A percentile compares a stretch with the other conserved stretches of the same genome.
Evolutionary conservation across 73 alveolate genomes (phyloP).

Genomic region (Stentor roeselii): DNA sequence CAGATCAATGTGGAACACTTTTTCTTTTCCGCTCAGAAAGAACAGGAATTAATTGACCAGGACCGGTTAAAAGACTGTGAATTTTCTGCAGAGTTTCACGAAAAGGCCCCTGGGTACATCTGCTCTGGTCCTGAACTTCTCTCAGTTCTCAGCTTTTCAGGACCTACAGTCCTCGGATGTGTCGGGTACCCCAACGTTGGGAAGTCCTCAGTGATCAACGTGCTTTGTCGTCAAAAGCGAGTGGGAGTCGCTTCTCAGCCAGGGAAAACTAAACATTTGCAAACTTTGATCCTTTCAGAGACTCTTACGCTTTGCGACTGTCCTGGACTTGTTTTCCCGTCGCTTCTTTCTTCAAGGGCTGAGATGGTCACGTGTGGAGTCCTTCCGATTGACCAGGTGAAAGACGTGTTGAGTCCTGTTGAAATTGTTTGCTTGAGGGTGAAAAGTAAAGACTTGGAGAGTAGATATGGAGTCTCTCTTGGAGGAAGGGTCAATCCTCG

Average conservation of each 20-base stretch:
- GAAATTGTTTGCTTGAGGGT: conserved; percentile 82
- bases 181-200: conserved; percentile 99
- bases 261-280: conserved; percentile 97
- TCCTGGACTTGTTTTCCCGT: conserved; percentile 98
- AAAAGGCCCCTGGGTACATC: conserved; percentile 30
- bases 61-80: conserved; percentile 43
- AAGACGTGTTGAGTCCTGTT: conserved; percentile 85
- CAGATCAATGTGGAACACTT: conserved; percentile 73
- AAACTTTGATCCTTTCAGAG: conserved; percentile 76
- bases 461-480: conserved; percentile 68
- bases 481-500: conserved; percentile 78
- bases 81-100: conserved; percentile 33
- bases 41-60: conserved; percentile 74
- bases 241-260: conserved; percentile 98
- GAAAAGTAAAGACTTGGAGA: conserved; percentile 74
- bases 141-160: conserved; percentile 23
- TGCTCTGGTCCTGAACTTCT: conserved; percentile 18
- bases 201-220: conserved; percentile 95
- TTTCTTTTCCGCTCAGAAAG: conserved; percentile 91
- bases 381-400: conserved; percentile 92
- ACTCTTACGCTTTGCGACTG: conserved; percentile 92
- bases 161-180: conserved; percentile 72
- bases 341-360: conserved; percentile 92
- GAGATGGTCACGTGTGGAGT: conserved; percentile 98
- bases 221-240: conserved; percentile 76